Evolutionary conservation across 495 filamentous ascomycete species (phyloP).

Genomic region (Xylaria cubensis): DNA sequence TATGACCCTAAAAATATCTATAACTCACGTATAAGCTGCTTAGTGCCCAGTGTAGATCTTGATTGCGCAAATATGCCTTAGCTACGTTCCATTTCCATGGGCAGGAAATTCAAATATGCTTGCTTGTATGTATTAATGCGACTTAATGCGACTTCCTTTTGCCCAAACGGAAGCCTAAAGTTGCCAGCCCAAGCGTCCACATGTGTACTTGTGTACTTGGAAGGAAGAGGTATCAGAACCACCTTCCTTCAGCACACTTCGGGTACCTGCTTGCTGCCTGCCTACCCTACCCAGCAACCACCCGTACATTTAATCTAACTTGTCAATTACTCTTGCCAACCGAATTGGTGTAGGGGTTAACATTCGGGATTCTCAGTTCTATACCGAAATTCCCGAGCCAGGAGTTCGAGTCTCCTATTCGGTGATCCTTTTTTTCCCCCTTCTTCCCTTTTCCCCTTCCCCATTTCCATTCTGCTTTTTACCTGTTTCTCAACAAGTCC

Average conservation of each 20-base stretch:
- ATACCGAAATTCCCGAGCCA: constrained; percentile 19
- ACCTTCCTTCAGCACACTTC: neutral
- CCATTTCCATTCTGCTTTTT: neutral
- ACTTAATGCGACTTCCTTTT: neutral
- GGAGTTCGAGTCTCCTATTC: constrained; percentile 32
- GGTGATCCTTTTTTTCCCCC: constrained; percentile 20
- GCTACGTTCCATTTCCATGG: neutral
- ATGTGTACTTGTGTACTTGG: neutral
- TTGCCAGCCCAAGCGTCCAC: neutral
- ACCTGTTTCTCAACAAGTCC: neutral
- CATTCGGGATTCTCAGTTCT: constrained; percentile 25
- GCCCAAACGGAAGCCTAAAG: neutral
- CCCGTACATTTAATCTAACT: neutral
- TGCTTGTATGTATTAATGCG: no score
- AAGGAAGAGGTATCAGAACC: neutral
- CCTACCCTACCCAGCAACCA: neutral
- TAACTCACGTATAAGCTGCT: neutral
- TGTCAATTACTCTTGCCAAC: neutral
- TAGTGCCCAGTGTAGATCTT: neutral
- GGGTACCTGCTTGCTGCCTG: constrained; percentile 2
- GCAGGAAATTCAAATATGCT: neutral
- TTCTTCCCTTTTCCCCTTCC: neutral
- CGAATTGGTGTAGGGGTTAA: constrained; percentile 31
- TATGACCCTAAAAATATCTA: neutral
- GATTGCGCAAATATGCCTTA: neutral